phyloP scores from a whole-genome alignment of 257 asterid species.

The Capsicum baccatum region DNA sequence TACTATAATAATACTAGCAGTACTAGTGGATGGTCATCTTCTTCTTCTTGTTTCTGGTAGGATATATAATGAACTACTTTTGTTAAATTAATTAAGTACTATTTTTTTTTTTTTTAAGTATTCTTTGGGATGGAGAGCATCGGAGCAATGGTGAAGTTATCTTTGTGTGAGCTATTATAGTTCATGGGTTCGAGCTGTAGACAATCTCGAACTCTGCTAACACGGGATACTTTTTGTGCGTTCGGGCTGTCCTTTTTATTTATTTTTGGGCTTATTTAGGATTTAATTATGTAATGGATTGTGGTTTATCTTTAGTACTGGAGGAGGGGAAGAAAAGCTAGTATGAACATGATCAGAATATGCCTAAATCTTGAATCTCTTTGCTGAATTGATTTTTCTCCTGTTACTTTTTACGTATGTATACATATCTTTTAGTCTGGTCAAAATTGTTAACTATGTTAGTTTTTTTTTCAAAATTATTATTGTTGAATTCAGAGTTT shows the following conservation, averaged over 20 bases:
- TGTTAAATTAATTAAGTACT: background rate
- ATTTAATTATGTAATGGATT: background rate
- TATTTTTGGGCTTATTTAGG: background rate
- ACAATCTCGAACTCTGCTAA: too few relatives aligned
- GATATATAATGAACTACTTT: background rate
- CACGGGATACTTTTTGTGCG: too few relatives aligned
- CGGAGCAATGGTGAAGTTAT: too few relatives aligned
- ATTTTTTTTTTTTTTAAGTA: background rate
- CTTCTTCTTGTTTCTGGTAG: slow-evolving; percentile 55
- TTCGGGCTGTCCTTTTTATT: background rate
- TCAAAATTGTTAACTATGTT: background rate
- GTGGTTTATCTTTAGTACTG: background rate
- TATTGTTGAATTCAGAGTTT: background rate
- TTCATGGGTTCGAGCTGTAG: too few relatives aligned
- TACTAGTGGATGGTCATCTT: slow-evolving; percentile 33
- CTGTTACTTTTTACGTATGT: background rate
- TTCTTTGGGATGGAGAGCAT: background rate
- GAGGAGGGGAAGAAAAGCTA: background rate
- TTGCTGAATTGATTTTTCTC: background rate
- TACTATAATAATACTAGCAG: background rate
- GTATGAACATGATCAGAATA: background rate
- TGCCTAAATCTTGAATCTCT: background rate
- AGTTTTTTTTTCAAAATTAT: background rate
- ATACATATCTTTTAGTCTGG: background rate
- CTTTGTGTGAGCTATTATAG: too few relatives aligned